These are phyloP conservation scores for Asterochloris sp. DNA, from an alignment of 139 green algal species.

Conservation along the genomic window DNA sequence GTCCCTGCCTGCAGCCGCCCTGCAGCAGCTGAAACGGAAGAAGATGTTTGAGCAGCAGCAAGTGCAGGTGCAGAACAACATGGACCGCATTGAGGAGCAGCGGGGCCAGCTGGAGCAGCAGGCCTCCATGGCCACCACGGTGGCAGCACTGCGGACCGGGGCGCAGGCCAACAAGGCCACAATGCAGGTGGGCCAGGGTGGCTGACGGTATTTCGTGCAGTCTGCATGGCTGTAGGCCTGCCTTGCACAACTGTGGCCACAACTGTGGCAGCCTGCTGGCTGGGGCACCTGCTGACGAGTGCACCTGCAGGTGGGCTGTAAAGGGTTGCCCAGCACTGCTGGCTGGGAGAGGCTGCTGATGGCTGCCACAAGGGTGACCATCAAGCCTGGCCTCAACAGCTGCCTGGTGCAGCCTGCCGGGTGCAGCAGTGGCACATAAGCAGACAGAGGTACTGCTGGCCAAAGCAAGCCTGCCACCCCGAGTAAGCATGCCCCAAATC, in stretches of 20 bases:
- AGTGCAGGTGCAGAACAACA: slow-evolving; percentile 83
- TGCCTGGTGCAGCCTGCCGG: too few species aligned
- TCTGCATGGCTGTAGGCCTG: neutral
- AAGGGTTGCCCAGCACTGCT: too few species aligned
- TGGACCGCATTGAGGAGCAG: slow-evolving; percentile 91
- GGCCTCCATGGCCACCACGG: slow-evolving; percentile 65
- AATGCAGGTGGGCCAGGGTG: slow-evolving; percentile 40
- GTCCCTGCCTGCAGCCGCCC: slow-evolving; percentile 43
- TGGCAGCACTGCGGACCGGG: slow-evolving; percentile 66
- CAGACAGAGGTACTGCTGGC: too few species aligned
- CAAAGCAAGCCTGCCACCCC: too few species aligned
- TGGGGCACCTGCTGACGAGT: too few species aligned
- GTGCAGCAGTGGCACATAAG: too few species aligned
- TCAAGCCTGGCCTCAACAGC: too few species aligned
- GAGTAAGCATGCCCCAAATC: too few species aligned
- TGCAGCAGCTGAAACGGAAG: slow-evolving; percentile 92
- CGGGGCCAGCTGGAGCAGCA: slow-evolving; percentile 89
- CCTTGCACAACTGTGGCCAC: neutral
- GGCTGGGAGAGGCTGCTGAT: too few species aligned
- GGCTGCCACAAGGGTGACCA: too few species aligned
- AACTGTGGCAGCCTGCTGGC: too few species aligned
- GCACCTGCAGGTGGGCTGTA: too few species aligned
- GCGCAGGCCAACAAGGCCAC: slow-evolving; percentile 78
- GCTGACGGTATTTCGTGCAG: neutral
- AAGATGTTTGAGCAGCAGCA: slow-evolving; percentile 90